phyloP scores from a whole-genome alignment of 2,329 filamentous ascomycete species.

The Pezicula rhizophila region DNA sequence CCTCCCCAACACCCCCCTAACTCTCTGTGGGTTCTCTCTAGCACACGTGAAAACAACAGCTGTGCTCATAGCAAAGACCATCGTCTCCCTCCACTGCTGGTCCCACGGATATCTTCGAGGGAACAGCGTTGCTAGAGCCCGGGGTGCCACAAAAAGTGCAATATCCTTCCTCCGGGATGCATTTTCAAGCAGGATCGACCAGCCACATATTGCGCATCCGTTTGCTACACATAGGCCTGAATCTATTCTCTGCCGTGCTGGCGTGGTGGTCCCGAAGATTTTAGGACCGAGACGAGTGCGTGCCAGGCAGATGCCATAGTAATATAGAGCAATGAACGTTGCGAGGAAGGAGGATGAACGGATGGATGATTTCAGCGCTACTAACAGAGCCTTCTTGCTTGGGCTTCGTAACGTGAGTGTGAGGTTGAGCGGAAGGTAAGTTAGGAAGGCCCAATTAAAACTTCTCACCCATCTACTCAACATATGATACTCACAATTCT shows the following conservation, averaged over 20 bases:
- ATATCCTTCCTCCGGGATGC: slow-evolving; percentile 64
- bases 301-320: slow-evolving; percentile 76
- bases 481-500: slow-evolving; percentile 70
- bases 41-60: slow-evolving; percentile 66
- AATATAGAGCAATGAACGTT: slow-evolving; percentile 72
- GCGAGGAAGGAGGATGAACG: slow-evolving; percentile 75
- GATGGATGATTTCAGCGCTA: slow-evolving; percentile 52
- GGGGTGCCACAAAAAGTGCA: slow-evolving; percentile 72
- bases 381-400: slow-evolving; percentile 33
- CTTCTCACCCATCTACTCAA: slow-evolving; percentile 60
- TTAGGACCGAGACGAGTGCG: slow-evolving; percentile 68
- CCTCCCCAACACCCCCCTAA: slow-evolving; percentile 63
- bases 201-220: slow-evolving; percentile 72
- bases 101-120: slow-evolving; percentile 60
- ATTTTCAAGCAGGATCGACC: slow-evolving; percentile 72
- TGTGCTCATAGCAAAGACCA: slow-evolving; percentile 60
- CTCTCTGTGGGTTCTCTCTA: slow-evolving; percentile 53
- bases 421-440: slow-evolving; percentile 71
- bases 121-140: slow-evolving; percentile 68
- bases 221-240: slow-evolving; percentile 61
- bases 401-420: slow-evolving; percentile 52
- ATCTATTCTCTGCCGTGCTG: slow-evolving; percentile 47
- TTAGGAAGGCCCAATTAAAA: slow-evolving; percentile 69
- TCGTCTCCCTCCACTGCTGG: slow-evolving; percentile 61
- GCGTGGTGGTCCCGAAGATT: slow-evolving; percentile 49